Conservation (phyloP, 257 asterid species). For the Leptodermis oblonga region DNA sequence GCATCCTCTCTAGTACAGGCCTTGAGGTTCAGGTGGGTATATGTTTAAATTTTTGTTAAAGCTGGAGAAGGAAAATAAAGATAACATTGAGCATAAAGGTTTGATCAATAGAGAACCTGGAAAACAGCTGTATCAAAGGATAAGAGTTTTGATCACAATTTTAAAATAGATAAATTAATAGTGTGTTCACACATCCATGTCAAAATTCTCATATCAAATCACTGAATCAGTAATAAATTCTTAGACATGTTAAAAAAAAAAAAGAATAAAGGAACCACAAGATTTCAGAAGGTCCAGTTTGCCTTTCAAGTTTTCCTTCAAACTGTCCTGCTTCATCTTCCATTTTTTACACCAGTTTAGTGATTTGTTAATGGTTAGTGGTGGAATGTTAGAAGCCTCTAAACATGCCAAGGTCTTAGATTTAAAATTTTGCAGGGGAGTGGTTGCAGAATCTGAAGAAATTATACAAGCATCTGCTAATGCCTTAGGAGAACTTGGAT, state of each 20-base stretch:
- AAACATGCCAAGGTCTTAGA: constrained; percentile 1
- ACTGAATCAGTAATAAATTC: neutral
- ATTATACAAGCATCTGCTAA: constrained; percentile 61
- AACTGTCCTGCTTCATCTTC: neutral
- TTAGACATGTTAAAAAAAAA: neutral
- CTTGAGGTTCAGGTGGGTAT: neutral
- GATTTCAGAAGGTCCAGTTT: neutral
- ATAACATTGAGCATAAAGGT: neutral
- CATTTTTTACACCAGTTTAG: neutral
- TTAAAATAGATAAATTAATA: no score
- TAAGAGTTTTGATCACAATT: no score
- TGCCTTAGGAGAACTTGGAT: constrained; percentile 73
- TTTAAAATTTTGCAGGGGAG: constrained; percentile 50
- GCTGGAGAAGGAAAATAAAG: neutral
- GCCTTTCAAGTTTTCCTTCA: neutral
- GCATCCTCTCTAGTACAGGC: neutral
- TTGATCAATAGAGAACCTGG: neutral
- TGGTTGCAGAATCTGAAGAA: constrained; percentile 68
- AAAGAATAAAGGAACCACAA: neutral
- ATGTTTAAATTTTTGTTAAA: neutral
- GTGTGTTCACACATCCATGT: no score
- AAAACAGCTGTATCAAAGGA: neutral
- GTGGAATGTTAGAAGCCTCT: neutral
- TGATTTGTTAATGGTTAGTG: neutral
- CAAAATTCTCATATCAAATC: no score